Conservation (phyloP, 345 rosid species). For the Acer saccharum region DNA sequence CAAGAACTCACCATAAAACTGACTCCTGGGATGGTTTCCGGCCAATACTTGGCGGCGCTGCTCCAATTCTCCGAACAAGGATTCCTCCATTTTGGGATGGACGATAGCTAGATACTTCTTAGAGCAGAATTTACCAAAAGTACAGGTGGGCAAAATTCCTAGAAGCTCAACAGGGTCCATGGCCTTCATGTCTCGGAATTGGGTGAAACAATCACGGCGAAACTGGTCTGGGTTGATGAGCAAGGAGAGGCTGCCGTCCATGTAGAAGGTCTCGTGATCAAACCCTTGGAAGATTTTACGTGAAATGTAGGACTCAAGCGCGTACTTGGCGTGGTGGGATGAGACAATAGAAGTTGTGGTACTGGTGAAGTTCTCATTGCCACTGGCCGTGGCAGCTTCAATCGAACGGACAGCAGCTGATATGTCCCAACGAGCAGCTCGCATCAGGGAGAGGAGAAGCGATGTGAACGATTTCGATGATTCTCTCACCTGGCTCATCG, state of each 20-base stretch:
- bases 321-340: constrained; percentile 79
- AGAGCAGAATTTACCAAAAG: constrained; percentile 86
- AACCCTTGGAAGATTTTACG: constrained; percentile 82
- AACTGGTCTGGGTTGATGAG: constrained; percentile 79
- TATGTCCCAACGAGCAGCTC: constrained; percentile 92
- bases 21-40: constrained; percentile 81
- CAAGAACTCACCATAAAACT: constrained; percentile 81
- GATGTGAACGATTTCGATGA: constrained; percentile 78
- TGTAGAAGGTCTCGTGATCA: constrained; percentile 90
- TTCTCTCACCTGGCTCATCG: constrained; percentile 72
- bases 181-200: constrained; percentile 87
- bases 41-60: constrained; percentile 64
- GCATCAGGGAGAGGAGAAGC: constrained; percentile 78
- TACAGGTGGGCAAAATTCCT: constrained; percentile 80
- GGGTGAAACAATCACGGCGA: constrained; percentile 83
- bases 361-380: constrained; percentile 26
- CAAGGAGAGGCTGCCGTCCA: constrained; percentile 88
- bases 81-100: constrained; percentile 94
- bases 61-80: constrained; percentile 83
- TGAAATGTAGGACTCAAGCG: constrained; percentile 74
- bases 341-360: constrained; percentile 51
- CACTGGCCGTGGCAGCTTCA: constrained; percentile 53
- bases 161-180: constrained; percentile 93
- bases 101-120: constrained; percentile 80
- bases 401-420: constrained; percentile 92